A percentile compares a stretch with the other conserved stretches of the same genome.
Evolutionary conservation across 2,329 filamentous ascomycete species (phyloP).

Genomic region (Orbilia ellipsospora): DNA sequence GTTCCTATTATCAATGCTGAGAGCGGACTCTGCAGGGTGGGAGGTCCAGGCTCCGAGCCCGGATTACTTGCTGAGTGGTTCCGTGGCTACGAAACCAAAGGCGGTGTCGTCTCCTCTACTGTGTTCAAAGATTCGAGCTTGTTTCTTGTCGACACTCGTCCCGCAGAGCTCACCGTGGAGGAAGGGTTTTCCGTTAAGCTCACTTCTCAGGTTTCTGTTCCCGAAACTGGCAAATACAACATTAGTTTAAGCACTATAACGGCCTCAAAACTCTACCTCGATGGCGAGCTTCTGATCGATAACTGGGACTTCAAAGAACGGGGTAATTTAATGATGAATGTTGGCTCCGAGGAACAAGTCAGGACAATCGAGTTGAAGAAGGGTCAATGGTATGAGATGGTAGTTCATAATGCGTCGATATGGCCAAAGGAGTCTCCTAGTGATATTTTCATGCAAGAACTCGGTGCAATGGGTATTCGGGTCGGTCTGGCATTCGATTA

Average conservation of each 20-base stretch:
- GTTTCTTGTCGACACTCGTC: conserved; percentile 40
- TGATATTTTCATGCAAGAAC: conserved; percentile 56
- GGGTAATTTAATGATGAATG: conserved; percentile 49
- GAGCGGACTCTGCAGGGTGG: conserved; percentile 18
- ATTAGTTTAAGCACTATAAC: conserved; percentile 52
- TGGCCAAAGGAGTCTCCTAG: conserved; percentile 51
- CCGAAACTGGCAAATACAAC: conserved; percentile 48
- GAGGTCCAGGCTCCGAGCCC: conserved; percentile 31
- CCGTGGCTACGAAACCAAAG: conserved; percentile 37
- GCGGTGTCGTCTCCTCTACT: conserved; percentile 25
- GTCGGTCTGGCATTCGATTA: conserved; percentile 39
- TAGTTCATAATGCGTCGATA: conserved; percentile 32
- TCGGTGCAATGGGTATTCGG: conserved; percentile 74
- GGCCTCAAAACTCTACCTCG: conserved; percentile 28
- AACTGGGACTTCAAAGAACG: conserved; percentile 55
- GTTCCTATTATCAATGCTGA: conserved; percentile 38
- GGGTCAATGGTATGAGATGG: conserved; percentile 35
- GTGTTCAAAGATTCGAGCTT: conserved; percentile 32
- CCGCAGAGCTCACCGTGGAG: conserved; percentile 1
- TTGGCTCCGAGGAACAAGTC: conserved; percentile 50
- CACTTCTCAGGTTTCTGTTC: conserved; percentile 38
- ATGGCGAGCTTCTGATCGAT: conserved; percentile 48
- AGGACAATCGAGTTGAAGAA: conserved; percentile 44
- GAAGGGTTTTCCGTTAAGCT: conserved; percentile 40
- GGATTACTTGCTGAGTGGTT: conserved; percentile 48